Evolutionary conservation across 768 basidiomycete species (phyloP), one percentile per base, ranked within the genome.

Genomic region (Tricholomella constricta): DNA sequence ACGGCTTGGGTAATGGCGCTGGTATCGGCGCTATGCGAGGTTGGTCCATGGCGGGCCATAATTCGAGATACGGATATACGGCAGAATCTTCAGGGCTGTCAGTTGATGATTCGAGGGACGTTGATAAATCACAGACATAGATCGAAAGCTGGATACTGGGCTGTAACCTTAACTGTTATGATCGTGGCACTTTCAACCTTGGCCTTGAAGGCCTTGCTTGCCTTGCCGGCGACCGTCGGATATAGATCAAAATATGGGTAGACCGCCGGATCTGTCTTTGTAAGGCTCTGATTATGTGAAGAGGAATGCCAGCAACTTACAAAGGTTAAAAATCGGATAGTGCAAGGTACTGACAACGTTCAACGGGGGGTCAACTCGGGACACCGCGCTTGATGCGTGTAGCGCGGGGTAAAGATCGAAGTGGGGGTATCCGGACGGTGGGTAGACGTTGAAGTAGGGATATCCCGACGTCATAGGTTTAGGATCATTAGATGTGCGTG

Each of bases 241-340:
- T 79, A 80, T 20, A 78, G 59, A 47, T 72, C 63, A 32, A 78
- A 65, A 60, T 72, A 52, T 25, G 80, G 78, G 59, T 79, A 81
- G 27, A 65, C 56, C 15, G 67, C 51, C 7, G 68, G 64, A 26
- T 59, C 59, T 60, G 25, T 10, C 3, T 11, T 14, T 36, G 29
- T 25, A 12, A 23, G 38, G 32, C n/a, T 32, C 17, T 3, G 22
- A 2, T 40, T 20, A 3, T 3, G 7, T 14, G 26, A 10, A 45
- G 37, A 27, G 8, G 48, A 29, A 51, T 14, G 6, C 22, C 1
- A 8, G 26, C 8, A 45, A 50, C 58, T 44, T 48, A 62, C 62
- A 64, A 12, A 57, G 50, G 23, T 56, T 59, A 41, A 59, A 59
- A 9, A 52, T 46, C 15, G 54, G 48, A 15, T 50, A 51, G 5